Conservation (phyloP, 2,329 filamentous ascomycete genomes). For the Aspergillus fumigatus region DNA sequence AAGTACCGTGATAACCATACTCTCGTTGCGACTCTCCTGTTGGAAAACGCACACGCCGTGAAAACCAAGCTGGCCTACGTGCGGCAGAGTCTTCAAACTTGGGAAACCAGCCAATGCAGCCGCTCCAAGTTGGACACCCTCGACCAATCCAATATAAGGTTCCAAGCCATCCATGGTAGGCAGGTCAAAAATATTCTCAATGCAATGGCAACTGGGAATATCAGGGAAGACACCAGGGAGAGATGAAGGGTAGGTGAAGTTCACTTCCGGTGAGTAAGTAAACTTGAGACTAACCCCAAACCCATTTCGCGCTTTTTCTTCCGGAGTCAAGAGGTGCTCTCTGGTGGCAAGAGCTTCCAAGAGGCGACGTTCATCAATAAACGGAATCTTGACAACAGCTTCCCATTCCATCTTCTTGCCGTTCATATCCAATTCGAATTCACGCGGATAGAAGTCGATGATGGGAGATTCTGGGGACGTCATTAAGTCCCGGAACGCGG, state of each 20-base stretch:
- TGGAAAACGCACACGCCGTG: constrained; percentile 94
- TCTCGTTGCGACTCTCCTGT: constrained; percentile 92
- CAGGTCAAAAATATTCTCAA: constrained; percentile 94
- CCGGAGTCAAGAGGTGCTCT: constrained; percentile 70
- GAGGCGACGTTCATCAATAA: constrained; percentile 88
- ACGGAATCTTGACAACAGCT: constrained; percentile 97
- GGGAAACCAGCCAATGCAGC: constrained; percentile 91
- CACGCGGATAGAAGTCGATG: constrained; percentile 94
- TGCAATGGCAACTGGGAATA: constrained; percentile 77
- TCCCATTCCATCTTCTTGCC: constrained; percentile 99
- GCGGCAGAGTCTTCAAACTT: constrained; percentile 78
- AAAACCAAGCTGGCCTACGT: constrained; percentile 75
- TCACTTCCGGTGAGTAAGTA: constrained; percentile 70
- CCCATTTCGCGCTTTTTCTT: constrained; percentile 77
- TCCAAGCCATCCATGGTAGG: constrained; percentile 88
- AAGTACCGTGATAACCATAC: constrained; percentile 82
- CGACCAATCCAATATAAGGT: constrained; percentile 75
- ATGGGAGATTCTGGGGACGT: constrained; percentile 86
- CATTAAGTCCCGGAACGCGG: constrained; percentile 87
- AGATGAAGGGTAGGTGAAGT: constrained; percentile 83
- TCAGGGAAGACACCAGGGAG: constrained; percentile 87
- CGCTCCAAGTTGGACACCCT: constrained; percentile 75
- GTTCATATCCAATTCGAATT: constrained; percentile 98
- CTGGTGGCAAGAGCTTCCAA: constrained; percentile 80
- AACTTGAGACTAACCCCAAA: constrained; percentile 94